Evolutionary conservation across 495 filamentous ascomycete species (phyloP), one percentile per base, ranked within the genome.

Genomic region (Astrothelium macrocarpum): DNA sequence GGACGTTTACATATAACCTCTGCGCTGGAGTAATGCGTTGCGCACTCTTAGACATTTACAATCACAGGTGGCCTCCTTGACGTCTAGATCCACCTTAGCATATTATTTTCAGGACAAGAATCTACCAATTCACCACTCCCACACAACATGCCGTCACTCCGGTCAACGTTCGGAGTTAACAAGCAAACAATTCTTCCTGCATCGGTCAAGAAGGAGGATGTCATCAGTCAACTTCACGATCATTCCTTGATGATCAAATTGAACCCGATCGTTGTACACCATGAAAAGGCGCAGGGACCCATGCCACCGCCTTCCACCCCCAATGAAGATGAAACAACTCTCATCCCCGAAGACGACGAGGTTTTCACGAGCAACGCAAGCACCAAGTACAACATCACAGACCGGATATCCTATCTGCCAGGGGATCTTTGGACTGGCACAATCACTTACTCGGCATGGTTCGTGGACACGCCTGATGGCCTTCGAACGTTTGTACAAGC

Each of bases 361-460:
- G 29, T 56, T 10, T 56, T 26, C 25, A 9, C 49, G 23, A 60
- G 25, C 59, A 12, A 28, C 18, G 9, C 28, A 31, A 60, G 32
- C 3, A 25, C 59, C 32, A 60, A 36, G 59, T 60, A 60, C 31
- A 20, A 28, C 59, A 60, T 60, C 31, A 60, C 59, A 1, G 59
- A 60, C n/a, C 32, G n/a, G 32, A 36, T 60, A 36, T 60, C 59
- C 16, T 60, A 60, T n/a, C 28, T 60, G 25, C 59, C 59, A n/a
- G 31, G 16, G 28, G 28, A 60, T 43, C 28, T 60, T 11, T 60
- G 59, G 59, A 31, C 34, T 31, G 36, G 32, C 59, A 60, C 4
- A 14, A 43, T 60, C 32, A 60, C 31, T 3, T 60, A 34, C 59
- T 18, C 59, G n/a, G 59, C 28, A 2, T 36, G 36, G 59, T 60